phyloP scores from a whole-genome alignment of 352 stramenopile species.

The Phytophthora foliorum region DNA sequence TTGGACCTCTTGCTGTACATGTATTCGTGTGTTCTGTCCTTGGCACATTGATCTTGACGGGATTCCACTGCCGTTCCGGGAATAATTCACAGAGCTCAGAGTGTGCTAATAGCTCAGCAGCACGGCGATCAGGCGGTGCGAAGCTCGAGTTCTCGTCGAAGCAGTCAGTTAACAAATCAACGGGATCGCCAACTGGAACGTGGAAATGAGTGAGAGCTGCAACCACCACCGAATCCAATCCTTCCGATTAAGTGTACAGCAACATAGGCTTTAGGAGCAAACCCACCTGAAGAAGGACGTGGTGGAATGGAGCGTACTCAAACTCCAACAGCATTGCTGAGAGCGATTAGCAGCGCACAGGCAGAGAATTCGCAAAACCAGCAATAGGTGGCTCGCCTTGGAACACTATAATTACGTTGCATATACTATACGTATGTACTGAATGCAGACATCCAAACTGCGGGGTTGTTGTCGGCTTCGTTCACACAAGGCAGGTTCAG shows the following conservation, averaged over 20 bases:
- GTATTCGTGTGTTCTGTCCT: slow-evolving; percentile 73
- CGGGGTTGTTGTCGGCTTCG: background rate
- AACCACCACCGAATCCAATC: slow-evolving; percentile 96
- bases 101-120: slow-evolving; percentile 84
- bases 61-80: slow-evolving; percentile 83
- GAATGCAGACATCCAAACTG: no score
- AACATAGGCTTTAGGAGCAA: slow-evolving; percentile 44
- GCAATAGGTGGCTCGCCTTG: no score
- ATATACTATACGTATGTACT: no score
- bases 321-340: slow-evolving; percentile 85
- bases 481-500: background rate
- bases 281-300: background rate
- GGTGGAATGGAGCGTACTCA: slow-evolving; percentile 77
- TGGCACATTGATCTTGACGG: slow-evolving; percentile 88
- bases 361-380: slow-evolving; percentile 43
- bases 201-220: slow-evolving; percentile 91
- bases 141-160: slow-evolving; percentile 85
- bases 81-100: slow-evolving; percentile 89
- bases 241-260: slow-evolving; percentile 97
- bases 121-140: slow-evolving; percentile 92
- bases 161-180: slow-evolving; percentile 96
- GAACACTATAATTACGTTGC: no score
- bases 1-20: slow-evolving; percentile 77
- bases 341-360: slow-evolving; percentile 59
- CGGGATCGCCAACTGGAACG: slow-evolving; percentile 56